These are phyloP conservation scores for Colletotrichum tropicale DNA, from an alignment of 2,329 filamentous ascomycete species.

Conservation along the genomic window DNA sequence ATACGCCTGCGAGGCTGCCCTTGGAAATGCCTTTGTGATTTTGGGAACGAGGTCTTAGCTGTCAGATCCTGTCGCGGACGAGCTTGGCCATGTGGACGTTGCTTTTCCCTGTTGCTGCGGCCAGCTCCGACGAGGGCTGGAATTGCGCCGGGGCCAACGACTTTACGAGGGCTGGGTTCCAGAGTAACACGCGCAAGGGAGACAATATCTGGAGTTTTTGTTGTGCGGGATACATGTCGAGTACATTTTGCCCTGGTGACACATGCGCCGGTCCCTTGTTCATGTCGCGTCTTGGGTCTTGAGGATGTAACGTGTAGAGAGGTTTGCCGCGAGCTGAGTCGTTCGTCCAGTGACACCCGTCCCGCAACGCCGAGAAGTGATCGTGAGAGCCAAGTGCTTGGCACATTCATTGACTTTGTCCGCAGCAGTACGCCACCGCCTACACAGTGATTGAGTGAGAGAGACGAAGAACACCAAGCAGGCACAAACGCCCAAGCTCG, in stretches of 20 bases:
- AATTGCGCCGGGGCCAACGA: not conserved
- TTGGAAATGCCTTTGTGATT: not conserved
- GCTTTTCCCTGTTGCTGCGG: not conserved
- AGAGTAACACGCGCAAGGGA: not conserved
- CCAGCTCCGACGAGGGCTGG: not conserved
- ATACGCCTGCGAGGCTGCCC: not conserved
- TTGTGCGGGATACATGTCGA: not conserved
- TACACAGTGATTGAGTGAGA: not conserved
- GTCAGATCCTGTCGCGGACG: not conserved
- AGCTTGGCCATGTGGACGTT: slow-evolving; percentile 2
- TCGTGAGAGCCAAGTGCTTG: slow-evolving; percentile 18
- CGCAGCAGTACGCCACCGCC: not conserved
- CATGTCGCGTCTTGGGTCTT: not conserved
- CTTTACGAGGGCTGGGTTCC: not conserved
- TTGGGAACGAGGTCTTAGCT: not conserved
- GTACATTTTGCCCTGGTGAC: not conserved
- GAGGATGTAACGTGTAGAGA: slow-evolving; percentile 13
- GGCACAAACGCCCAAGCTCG: slow-evolving; percentile 9
- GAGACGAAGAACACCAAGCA: not conserved
- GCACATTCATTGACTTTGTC: not conserved
- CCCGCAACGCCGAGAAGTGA: slow-evolving; percentile 15
- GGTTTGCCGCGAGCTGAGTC: slow-evolving; percentile 6
- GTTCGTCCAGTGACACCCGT: slow-evolving; percentile 17
- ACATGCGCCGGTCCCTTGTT: slow-evolving; percentile 1
- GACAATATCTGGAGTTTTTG: not conserved